These are phyloP conservation scores for Erythrophleum ivorense DNA, from an alignment of 331 rosid genomes.

Conservation along the genomic window DNA sequence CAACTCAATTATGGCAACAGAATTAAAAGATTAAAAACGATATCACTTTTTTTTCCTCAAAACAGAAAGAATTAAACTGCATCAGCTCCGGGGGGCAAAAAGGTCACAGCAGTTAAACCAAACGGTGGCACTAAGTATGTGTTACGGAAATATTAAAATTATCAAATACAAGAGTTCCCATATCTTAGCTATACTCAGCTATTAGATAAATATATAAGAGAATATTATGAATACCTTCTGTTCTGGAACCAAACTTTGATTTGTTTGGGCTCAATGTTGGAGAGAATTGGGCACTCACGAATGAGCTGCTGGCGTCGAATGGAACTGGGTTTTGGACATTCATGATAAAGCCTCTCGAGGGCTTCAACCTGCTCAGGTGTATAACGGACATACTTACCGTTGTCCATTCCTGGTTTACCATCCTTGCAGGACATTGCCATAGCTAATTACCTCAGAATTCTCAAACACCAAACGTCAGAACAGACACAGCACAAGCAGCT, in stretches of 20 bases:
- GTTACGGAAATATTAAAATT: neutral
- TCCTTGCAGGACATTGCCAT: conserved; percentile 99
- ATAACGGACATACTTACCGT: conserved; percentile 96
- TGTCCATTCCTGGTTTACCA: conserved; percentile 80
- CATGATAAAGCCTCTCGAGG: conserved; percentile 97
- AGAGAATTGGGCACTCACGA: conserved; percentile 95
- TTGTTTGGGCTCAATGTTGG: conserved; percentile 93
- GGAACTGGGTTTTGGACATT: conserved; percentile 99
- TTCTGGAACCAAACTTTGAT: conserved; percentile 99
- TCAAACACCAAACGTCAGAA: conserved; percentile 16
- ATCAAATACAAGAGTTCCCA: neutral
- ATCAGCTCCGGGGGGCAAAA: neutral
- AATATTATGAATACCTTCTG: conserved; percentile 62
- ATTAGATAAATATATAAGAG: neutral
- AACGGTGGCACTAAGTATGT: neutral
- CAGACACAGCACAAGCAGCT: conserved; percentile 1
- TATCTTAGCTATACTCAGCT: neutral
- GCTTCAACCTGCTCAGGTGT: conserved; percentile 99
- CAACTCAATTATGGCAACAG: neutral
- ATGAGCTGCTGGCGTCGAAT: conserved; percentile 99
- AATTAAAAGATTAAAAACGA: neutral
- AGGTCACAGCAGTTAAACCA: neutral
- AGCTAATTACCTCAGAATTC: conserved; percentile 37
- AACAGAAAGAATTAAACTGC: neutral
- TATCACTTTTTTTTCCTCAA: neutral